A percentile compares a stretch with the other conserved stretches of the same genome.
These are phyloP conservation scores for Trichocomaceae sp. DNA, from an alignment of 2,329 filamentous ascomycete species.

Conservation along the genomic window DNA sequence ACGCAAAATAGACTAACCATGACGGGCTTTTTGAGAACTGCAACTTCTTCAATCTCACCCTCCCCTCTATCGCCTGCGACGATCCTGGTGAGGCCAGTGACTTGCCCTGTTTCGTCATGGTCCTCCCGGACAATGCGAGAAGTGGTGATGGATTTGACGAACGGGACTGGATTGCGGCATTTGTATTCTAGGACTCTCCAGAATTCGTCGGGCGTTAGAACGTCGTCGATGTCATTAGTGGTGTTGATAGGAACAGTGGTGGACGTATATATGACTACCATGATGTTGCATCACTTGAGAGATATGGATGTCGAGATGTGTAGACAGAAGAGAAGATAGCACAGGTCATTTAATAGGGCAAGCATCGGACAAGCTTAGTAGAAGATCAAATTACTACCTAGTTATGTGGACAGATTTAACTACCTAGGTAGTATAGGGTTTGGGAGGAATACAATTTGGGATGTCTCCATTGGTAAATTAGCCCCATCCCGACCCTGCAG, in stretches of 20 bases:
- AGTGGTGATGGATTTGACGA: conserved; percentile 1
- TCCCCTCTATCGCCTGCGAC: neutral
- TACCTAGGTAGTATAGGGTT: too few species aligned
- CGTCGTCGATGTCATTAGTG: neutral
- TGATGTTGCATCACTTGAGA: neutral
- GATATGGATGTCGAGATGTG: neutral
- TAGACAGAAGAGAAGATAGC: neutral
- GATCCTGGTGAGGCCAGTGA: neutral
- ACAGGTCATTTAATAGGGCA: neutral
- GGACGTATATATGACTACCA: conserved; percentile 4
- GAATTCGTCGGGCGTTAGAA: neutral
- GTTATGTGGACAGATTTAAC: neutral
- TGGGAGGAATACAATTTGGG: neutral
- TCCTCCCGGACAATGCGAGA: neutral
- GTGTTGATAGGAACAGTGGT: conserved; percentile 4
- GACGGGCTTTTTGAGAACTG: conserved; percentile 4
- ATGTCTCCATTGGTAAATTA: too few species aligned
- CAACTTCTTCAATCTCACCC: conserved; percentile 2
- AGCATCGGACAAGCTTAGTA: neutral
- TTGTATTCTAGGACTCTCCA: conserved; percentile 5
- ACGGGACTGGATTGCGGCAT: conserved; percentile 2
- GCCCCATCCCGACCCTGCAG: neutral
- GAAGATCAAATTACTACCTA: neutral
- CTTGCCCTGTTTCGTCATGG: neutral
- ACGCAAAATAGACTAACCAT: neutral